A percentile compares a stretch with the other conserved stretches of the same genome.
phyloP scores from a whole-genome alignment of 169 alveolate species.

The Eimeria maxima region DNA sequence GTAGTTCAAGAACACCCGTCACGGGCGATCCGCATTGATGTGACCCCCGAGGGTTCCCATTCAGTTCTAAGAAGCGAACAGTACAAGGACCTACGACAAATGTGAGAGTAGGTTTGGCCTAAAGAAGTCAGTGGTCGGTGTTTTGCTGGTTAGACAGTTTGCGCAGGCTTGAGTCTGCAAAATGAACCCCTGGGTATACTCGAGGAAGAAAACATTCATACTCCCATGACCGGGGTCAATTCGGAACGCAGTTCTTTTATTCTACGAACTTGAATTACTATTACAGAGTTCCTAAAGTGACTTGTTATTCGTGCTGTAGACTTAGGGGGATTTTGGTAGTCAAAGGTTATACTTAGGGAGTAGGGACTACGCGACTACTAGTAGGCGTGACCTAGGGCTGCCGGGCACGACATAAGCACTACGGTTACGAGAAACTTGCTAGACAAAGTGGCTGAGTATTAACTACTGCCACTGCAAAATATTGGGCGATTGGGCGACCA shows the following conservation, averaged over 20 bases:
- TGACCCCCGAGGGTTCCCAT: not conserved
- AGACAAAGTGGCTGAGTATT: not conserved
- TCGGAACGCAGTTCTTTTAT: too few relatives aligned
- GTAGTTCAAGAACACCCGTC: not conserved
- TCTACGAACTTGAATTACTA: too few relatives aligned
- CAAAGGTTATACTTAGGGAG: too few relatives aligned
- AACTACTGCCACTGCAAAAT: not conserved
- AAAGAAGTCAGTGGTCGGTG: not conserved
- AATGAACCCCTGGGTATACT: not conserved
- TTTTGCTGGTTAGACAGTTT: not conserved
- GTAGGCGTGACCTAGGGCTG: too few relatives aligned
- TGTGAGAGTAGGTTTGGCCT: not conserved
- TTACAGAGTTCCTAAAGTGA: too few relatives aligned
- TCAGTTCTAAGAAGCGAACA: not conserved
- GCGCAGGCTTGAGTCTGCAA: not conserved
- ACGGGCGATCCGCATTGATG: not conserved
- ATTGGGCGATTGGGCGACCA: not conserved
- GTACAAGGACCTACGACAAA: not conserved
- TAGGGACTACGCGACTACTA: too few relatives aligned
- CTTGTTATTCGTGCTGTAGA: too few relatives aligned
- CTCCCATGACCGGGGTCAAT: not conserved
- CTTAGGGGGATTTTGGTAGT: too few relatives aligned
- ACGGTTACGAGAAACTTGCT: not conserved
- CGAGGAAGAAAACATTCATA: not conserved
- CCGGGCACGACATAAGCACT: not conserved